Evolutionary conservation across 805 yeast genomes (phyloP).

Genomic region (Nematodospora valgi): DNA sequence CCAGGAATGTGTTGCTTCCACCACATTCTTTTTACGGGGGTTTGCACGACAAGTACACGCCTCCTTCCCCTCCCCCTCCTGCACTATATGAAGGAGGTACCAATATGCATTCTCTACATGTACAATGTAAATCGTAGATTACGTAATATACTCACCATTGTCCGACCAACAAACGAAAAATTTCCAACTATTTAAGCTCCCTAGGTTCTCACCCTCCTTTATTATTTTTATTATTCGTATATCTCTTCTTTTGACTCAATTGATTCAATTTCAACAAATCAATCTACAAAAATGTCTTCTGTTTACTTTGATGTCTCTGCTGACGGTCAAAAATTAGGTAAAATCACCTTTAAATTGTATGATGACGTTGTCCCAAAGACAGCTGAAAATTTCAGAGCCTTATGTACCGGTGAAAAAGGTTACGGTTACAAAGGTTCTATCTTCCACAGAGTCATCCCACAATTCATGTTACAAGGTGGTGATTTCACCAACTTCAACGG

Average conservation of each 20-base stretch:
- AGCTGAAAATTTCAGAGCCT: conserved; percentile 75
- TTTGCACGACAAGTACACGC: conserved; percentile 1
- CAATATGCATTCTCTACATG: too few species aligned
- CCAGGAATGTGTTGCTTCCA: not conserved
- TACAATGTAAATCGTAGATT: too few species aligned
- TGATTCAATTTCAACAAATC: conserved; percentile 4
- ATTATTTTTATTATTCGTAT: too few species aligned
- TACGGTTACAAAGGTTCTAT: conserved; percentile 80
- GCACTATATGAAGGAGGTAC: too few species aligned
- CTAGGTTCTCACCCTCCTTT: too few species aligned
- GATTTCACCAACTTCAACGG: conserved; percentile 68
- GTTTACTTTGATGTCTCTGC: conserved; percentile 83
- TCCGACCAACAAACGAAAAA: too few species aligned
- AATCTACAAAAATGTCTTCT: conserved; percentile 46
- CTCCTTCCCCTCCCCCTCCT: too few species aligned
- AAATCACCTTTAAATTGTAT: conserved; percentile 71
- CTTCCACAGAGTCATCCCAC: conserved; percentile 97
- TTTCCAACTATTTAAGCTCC: too few species aligned
- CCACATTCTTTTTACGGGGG: not conserved
- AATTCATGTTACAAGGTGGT: conserved; percentile 91
- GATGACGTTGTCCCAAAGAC: conserved; percentile 67
- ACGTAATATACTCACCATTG: too few species aligned
- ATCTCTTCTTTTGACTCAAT: too few species aligned
- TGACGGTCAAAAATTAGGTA: conserved; percentile 71
- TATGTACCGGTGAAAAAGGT: conserved; percentile 92